phyloP scores from a whole-genome alignment of 2,329 filamentous ascomycete genomes.

The Biscogniauxia mediterranea region DNA sequence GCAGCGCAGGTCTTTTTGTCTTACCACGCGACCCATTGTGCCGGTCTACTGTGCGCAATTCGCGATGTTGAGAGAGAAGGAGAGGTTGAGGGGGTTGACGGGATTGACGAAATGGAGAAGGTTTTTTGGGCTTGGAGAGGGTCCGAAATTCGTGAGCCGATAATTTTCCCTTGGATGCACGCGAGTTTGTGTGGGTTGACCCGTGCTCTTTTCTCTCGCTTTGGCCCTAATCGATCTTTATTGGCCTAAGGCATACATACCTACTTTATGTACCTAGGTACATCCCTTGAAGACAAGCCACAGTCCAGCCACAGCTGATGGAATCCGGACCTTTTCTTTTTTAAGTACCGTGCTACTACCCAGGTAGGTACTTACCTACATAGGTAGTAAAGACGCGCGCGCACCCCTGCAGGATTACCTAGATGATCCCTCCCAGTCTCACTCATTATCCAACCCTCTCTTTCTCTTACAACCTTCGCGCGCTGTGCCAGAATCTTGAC shows the following conservation, averaged over 20 bases:
- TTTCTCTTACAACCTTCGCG: conserved; percentile 5
- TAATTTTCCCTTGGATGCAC: conserved; percentile 30
- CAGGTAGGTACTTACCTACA: too few species aligned
- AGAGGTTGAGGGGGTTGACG: conserved; percentile 14
- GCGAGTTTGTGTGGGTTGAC: conserved; percentile 33
- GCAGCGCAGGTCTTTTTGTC: conserved; percentile 13
- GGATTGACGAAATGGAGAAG: conserved; percentile 19
- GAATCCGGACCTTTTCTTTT: too few species aligned
- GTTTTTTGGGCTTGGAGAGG: conserved; percentile 22
- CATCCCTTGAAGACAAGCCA: conserved; percentile 6
- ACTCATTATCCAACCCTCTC: not conserved
- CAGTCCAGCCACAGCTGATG: conserved; percentile 1
- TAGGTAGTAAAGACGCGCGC: not conserved
- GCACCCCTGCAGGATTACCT: too few species aligned
- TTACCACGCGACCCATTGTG: conserved; percentile 39
- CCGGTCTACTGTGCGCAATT: conserved; percentile 35
- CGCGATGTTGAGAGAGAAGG: conserved; percentile 30
- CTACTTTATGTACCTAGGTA: not conserved
- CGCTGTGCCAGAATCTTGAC: not conserved
- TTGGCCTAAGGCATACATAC: not conserved
- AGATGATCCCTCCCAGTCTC: too few species aligned
- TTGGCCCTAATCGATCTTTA: conserved; percentile 30
- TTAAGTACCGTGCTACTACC: too few species aligned
- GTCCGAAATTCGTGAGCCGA: conserved; percentile 29
- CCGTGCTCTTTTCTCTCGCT: conserved; percentile 21